Evolutionary conservation across 805 yeast genomes (phyloP).

Genomic region (Ogataea trehalophila): DNA sequence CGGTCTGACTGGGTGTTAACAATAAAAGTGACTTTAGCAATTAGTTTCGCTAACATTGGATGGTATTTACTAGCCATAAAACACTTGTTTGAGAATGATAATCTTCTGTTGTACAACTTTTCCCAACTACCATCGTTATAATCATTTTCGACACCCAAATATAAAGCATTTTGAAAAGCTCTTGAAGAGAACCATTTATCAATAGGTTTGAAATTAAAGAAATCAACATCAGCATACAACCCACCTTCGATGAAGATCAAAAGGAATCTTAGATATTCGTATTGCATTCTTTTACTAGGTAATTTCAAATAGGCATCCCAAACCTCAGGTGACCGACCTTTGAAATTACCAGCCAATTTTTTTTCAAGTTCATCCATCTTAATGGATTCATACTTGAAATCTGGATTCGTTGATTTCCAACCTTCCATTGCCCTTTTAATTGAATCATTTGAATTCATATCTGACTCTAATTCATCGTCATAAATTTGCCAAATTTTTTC

Average conservation of each 20-base stretch:
- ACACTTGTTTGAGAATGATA: constrained; percentile 14
- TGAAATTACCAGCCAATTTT: constrained; percentile 7
- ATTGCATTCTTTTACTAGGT: constrained; percentile 42
- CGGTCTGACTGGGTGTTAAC: constrained; percentile 4
- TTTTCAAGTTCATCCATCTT: constrained; percentile 6
- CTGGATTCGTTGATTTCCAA: neutral
- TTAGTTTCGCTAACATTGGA: constrained; percentile 21
- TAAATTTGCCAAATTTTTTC: neutral
- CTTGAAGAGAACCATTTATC: constrained; percentile 17
- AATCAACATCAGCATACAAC: constrained; percentile 50
- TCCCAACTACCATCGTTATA: constrained; percentile 18
- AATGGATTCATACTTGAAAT: constrained; percentile 5
- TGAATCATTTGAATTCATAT: neutral
- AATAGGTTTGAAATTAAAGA: constrained; percentile 41
- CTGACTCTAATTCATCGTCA: neutral
- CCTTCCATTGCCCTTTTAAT: neutral
- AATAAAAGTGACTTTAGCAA: constrained; percentile 18
- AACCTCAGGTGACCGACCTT: constrained; percentile 37
- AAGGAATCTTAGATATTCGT: constrained; percentile 50
- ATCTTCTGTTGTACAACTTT: constrained; percentile 13
- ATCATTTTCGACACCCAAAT: constrained; percentile 21
- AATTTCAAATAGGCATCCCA: constrained; percentile 39
- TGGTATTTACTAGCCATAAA: constrained; percentile 20
- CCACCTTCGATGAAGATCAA: constrained; percentile 48
- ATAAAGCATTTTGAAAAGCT: constrained; percentile 5